These are phyloP conservation scores for Boletus tylopilopsis DNA, from an alignment of 768 basidiomycete genomes.

Conservation along the genomic window DNA sequence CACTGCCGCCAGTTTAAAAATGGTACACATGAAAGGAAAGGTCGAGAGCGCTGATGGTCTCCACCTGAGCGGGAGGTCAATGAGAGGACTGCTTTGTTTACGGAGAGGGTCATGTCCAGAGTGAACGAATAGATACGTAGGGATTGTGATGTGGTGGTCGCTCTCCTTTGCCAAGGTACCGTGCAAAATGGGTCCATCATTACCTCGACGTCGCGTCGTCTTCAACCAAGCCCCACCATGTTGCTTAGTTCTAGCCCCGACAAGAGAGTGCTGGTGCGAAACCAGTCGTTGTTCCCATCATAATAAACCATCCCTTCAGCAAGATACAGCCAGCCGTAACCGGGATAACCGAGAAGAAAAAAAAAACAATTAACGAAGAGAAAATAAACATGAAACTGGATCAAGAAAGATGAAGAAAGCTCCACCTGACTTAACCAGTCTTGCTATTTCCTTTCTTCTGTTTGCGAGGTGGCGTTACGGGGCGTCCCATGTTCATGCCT, in stretches of 20 bases:
- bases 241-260: constrained; percentile 11
- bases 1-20: neutral
- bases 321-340: constrained; percentile 28
- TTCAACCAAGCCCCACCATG: constrained; percentile 12
- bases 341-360: constrained; percentile 23
- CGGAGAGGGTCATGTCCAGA: constrained; percentile 22
- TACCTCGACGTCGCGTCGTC: constrained; percentile 11
- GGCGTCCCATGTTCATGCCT: constrained; percentile 81
- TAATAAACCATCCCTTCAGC: constrained; percentile 20
- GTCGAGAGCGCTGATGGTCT: constrained; percentile 7
- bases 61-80: constrained; percentile 11
- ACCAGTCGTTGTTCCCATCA: constrained; percentile 17
- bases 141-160: constrained; percentile 20
- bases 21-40: constrained; percentile 2
- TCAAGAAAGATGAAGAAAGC: constrained; percentile 26
- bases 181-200: constrained; percentile 22
- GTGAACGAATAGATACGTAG: constrained; percentile 33
- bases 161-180: constrained; percentile 21
- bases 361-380: constrained; percentile 25
- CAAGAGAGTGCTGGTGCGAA: constrained; percentile 9
- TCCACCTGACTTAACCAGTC: constrained; percentile 39
- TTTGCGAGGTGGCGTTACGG: constrained; percentile 95
- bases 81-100: constrained; percentile 16
- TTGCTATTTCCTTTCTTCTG: constrained; percentile 95
- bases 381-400: constrained; percentile 30